phyloP scores from a whole-genome alignment of 306 rosid genomes.

The Cyamopsis tetragonoloba region DNA sequence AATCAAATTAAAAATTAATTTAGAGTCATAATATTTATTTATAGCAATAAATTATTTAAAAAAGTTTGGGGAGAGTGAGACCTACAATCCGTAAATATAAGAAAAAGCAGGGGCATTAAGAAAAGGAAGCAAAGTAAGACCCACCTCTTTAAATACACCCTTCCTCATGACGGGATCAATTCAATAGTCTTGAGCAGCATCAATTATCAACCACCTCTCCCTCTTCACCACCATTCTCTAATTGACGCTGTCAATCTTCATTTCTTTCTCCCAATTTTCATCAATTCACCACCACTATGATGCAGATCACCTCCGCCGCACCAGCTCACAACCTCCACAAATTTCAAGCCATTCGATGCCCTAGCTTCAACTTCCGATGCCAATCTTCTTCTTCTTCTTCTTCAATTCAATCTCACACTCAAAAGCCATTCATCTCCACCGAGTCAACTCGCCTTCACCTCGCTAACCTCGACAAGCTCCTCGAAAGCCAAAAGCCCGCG shows the following conservation, averaged over 20 bases:
- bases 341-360: conserved; percentile 41
- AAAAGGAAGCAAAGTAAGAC: not conserved
- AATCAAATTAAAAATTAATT: too few species aligned
- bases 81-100: not conserved
- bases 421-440: not conserved
- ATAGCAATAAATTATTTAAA: too few species aligned
- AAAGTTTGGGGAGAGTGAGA: too few species aligned
- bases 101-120: not conserved
- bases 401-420: conserved; percentile 10
- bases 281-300: conserved; percentile 25
- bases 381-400: conserved; percentile 36
- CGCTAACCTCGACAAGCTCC: conserved; percentile 70
- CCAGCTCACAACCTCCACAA: conserved; percentile 41
- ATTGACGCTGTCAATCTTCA: too few species aligned
- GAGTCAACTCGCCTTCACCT: conserved; percentile 50
- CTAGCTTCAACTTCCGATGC: conserved; percentile 54
- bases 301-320: conserved; percentile 52
- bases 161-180: conserved; percentile 3
- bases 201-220: too few species aligned
- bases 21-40: too few species aligned
- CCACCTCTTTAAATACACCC: conserved; percentile 20
- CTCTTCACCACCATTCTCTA: not conserved
- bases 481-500: conserved; percentile 33
- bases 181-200: conserved; percentile 11
- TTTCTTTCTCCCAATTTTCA: not conserved